Percentiles rank a stretch among this genome's conserved stretches.
phyloP scores from a whole-genome alignment of 176 grass and related monocot genomes.

The Ensete ventricosum region DNA sequence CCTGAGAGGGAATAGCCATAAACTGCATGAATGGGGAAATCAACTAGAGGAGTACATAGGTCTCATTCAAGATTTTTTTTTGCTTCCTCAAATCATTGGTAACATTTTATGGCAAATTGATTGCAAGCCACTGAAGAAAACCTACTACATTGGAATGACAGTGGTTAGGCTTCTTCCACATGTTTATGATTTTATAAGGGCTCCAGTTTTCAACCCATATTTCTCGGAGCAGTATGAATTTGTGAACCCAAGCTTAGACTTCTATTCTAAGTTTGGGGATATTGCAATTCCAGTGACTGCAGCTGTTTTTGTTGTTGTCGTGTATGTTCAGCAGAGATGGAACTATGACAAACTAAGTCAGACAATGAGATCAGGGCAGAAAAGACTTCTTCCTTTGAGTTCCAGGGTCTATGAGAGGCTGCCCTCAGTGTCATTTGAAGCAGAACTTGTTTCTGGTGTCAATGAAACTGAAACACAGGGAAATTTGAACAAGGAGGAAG shows the following conservation, averaged over 20 bases:
- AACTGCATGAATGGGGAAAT: constrained; percentile 68
- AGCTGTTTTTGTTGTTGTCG: constrained; percentile 31
- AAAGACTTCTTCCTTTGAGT: constrained; percentile 72
- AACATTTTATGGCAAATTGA: constrained; percentile 77
- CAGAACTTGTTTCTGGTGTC: constrained; percentile 54
- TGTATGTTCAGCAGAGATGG: constrained; percentile 84
- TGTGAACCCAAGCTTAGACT: constrained; percentile 79
- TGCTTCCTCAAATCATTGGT: constrained; percentile 72
- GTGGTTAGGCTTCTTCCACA: constrained; percentile 71
- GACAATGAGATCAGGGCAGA: constrained; percentile 63
- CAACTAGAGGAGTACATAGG: constrained; percentile 75
- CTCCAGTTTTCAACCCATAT: constrained; percentile 79
- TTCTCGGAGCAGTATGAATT: constrained; percentile 84
- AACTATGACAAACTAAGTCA: constrained; percentile 73
- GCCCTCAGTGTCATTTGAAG: constrained; percentile 81
- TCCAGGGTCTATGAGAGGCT: constrained; percentile 80
- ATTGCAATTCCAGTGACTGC: constrained; percentile 63
- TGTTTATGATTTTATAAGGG: constrained; percentile 67
- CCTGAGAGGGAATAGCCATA: constrained; percentile 49
- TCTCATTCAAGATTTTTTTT: constrained; percentile 65
- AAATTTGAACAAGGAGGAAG: constrained; percentile 9
- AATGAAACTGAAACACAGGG: constrained; percentile 22
- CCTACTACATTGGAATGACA: constrained; percentile 69
- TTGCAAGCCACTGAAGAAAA: constrained; percentile 61
- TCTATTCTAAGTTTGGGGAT: constrained; percentile 80